Evolutionary conservation across 768 basidiomycete genomes (phyloP).

Genomic region (Bullera alba): DNA sequence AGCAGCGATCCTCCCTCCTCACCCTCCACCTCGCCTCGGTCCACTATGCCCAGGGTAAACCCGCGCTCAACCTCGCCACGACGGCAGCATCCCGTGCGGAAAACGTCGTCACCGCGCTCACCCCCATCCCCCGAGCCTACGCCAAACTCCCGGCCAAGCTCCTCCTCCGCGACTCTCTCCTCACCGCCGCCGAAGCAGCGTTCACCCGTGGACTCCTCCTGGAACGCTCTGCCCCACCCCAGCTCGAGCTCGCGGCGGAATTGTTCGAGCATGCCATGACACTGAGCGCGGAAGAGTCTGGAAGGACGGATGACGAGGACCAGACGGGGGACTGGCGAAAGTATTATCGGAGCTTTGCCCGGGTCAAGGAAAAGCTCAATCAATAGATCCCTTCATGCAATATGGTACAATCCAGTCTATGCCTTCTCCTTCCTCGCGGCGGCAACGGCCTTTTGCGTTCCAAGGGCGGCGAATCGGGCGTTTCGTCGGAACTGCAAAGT

Average conservation of each 20-base stretch:
- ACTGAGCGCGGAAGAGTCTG: slow-evolving; percentile 22
- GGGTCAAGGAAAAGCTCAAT: slow-evolving; percentile 20
- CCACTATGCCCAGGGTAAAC: slow-evolving; percentile 17
- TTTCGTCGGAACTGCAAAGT: slow-evolving; percentile 44
- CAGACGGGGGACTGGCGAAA: slow-evolving; percentile 30
- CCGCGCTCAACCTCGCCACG: slow-evolving; percentile 12
- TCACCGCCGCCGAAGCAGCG: slow-evolving; percentile 31
- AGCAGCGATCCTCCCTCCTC: slow-evolving; percentile 28
- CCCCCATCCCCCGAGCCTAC: slow-evolving; percentile 3
- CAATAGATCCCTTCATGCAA: no score
- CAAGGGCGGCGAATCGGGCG: slow-evolving; percentile 42
- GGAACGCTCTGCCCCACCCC: slow-evolving; percentile 14
- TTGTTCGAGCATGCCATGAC: slow-evolving; percentile 38
- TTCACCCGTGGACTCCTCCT: slow-evolving; percentile 29
- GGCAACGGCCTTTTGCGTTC: slow-evolving; percentile 41
- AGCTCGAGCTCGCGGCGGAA: slow-evolving; percentile 27
- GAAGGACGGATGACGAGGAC: slow-evolving; percentile 17
- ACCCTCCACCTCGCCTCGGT: slow-evolving; percentile 34
- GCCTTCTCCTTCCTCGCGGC: slow-evolving; percentile 25
- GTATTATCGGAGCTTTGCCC: slow-evolving; percentile 35
- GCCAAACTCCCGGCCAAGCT: slow-evolving; percentile 12
- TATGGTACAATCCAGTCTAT: no score
- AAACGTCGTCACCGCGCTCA: slow-evolving; percentile 4
- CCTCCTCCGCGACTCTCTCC: slow-evolving; percentile 27
- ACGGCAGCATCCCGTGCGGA: slow-evolving; percentile 4